Conservation (phyloP, 176 grass and related monocot genomes). For the Phyllostachys edulis region DNA sequence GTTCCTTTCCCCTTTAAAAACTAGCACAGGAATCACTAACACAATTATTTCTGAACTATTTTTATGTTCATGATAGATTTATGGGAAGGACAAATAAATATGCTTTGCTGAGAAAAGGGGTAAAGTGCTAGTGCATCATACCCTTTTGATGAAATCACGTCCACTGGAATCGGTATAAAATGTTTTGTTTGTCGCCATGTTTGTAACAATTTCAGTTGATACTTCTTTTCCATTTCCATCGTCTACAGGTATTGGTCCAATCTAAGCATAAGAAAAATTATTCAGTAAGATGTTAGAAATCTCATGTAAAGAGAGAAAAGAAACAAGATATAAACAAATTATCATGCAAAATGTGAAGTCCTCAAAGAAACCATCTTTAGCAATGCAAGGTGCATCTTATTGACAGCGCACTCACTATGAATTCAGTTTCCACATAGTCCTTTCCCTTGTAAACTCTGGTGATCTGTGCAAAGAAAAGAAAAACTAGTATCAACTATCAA, state of each 20-base stretch:
- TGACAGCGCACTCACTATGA: conserved; percentile 59
- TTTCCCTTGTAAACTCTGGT: conserved; percentile 83
- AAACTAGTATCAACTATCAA: neutral
- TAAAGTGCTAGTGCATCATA: conserved; percentile 32
- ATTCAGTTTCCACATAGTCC: conserved; percentile 87
- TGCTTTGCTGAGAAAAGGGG: neutral
- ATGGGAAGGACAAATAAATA: neutral
- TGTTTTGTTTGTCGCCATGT: conserved; percentile 78
- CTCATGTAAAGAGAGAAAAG: neutral
- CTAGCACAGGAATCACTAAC: neutral
- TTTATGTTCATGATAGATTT: neutral
- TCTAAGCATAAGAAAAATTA: conserved; percentile 47
- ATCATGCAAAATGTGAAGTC: conserved; percentile 1
- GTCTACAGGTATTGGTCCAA: conserved; percentile 77
- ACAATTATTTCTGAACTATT: neutral
- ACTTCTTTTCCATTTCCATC: conserved; percentile 94
- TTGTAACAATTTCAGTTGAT: conserved; percentile 70
- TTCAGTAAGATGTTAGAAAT: conserved; percentile 27
- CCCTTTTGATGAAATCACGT: conserved; percentile 95
- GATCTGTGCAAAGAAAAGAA: conserved; percentile 50
- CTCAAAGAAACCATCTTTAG: conserved; percentile 12
- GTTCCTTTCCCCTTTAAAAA: neutral
- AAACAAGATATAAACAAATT: conserved; percentile 16
- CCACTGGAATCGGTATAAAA: conserved; percentile 95
- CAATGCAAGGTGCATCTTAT: conserved; percentile 21